These are phyloP conservation scores for Eimeria necatrix DNA, from an alignment of 169 alveolate species.

Conservation along the genomic window DNA sequence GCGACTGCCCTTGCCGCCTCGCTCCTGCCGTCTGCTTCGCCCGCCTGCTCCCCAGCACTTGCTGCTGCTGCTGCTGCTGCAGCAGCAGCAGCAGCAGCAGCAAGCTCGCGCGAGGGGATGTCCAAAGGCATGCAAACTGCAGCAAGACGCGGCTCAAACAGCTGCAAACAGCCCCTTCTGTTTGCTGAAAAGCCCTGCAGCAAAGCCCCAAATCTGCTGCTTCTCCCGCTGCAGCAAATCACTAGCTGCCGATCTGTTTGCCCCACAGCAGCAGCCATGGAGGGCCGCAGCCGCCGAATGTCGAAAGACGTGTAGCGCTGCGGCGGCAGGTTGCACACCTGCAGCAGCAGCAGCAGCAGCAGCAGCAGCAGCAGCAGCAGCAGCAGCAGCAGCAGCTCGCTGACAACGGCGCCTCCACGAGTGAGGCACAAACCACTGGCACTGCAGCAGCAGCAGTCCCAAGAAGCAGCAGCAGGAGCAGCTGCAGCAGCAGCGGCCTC, in stretches of 20 bases:
- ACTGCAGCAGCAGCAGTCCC: background rate
- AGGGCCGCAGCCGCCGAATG: slow-evolving; percentile 53
- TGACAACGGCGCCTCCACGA: background rate
- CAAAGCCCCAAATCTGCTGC: background rate
- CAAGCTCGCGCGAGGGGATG: no score
- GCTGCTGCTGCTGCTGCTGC: slow-evolving; percentile 34
- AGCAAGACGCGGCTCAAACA: slow-evolving; percentile 37
- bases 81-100: background rate
- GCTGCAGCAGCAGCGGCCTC: background rate
- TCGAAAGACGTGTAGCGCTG: slow-evolving; percentile 49
- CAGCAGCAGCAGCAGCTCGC: background rate
- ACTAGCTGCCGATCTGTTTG: slow-evolving; percentile 18
- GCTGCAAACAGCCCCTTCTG: slow-evolving; percentile 17
- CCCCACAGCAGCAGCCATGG: slow-evolving; percentile 8
- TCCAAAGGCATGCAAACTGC: background rate
- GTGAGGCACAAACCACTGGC: background rate
- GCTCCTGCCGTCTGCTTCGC: background rate
- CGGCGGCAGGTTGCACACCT: no score
- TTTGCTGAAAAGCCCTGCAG: slow-evolving; percentile 7
- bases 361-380: background rate
- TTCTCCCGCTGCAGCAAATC: slow-evolving; percentile 8
- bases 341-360: no score
- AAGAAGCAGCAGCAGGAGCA: background rate
- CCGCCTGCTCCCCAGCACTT: background rate
- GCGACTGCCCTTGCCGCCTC: no score